These are phyloP conservation scores for Cytospora paraplurivora DNA, from an alignment of 2,329 filamentous ascomycete species.

Conservation along the genomic window DNA sequence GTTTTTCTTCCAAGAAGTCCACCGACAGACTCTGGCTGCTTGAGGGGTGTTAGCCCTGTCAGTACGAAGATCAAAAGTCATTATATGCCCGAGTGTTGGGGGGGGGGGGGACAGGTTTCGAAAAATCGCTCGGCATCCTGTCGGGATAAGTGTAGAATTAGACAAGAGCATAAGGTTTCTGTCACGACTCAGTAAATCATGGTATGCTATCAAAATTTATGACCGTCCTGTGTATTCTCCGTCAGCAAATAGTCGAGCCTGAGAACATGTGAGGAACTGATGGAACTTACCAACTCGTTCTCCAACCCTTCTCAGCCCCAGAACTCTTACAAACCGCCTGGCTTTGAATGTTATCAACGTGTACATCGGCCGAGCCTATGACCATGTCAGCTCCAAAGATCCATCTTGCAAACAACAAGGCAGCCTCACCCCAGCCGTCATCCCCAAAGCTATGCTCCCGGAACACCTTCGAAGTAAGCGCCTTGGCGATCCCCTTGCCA, in stretches of 20 bases:
- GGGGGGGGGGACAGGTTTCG: too few relatives aligned
- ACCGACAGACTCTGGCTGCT: slow-evolving; percentile 62
- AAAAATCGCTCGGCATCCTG: slow-evolving; percentile 1
- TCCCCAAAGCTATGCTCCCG: slow-evolving; percentile 51
- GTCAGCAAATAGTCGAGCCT: slow-evolving; percentile 6
- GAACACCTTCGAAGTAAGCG: slow-evolving; percentile 60
- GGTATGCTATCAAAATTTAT: slow-evolving; percentile 31
- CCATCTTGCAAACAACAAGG: not conserved
- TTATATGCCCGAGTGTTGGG: too few relatives aligned
- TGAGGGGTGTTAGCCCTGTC: slow-evolving; percentile 3
- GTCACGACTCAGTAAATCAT: slow-evolving; percentile 23
- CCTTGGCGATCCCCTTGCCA: slow-evolving; percentile 64
- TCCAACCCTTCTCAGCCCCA: slow-evolving; percentile 58
- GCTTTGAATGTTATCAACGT: slow-evolving; percentile 61
- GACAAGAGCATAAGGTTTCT: slow-evolving; percentile 15
- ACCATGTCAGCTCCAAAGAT: not conserved
- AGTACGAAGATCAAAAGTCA: not conserved
- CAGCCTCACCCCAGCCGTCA: slow-evolving; percentile 50
- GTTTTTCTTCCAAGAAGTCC: slow-evolving; percentile 93
- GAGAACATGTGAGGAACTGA: not conserved
- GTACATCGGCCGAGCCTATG: slow-evolving; percentile 61
- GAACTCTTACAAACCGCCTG: slow-evolving; percentile 63
- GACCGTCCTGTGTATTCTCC: slow-evolving; percentile 28
- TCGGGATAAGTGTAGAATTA: slow-evolving; percentile 9
- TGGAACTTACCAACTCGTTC: slow-evolving; percentile 58